Conservation (phyloP, 306 rosid species). For the Rosa multiflora region DNA sequence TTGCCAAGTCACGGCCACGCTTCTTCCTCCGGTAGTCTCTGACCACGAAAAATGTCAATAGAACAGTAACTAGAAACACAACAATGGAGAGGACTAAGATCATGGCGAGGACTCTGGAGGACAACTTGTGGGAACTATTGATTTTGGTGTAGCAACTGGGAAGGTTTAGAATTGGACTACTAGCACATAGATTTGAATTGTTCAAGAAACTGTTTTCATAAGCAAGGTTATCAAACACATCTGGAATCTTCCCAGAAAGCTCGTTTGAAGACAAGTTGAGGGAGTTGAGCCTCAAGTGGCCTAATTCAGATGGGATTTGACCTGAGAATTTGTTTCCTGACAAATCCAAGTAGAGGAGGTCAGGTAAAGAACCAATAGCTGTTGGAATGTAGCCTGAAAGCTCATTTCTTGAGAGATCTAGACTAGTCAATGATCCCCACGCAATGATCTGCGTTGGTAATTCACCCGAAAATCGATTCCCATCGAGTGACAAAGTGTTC, state of each 20-base stretch:
- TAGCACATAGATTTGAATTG: constrained; percentile 63
- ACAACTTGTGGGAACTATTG: constrained; percentile 30
- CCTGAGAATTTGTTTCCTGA: constrained; percentile 68
- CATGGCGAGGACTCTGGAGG: constrained; percentile 43
- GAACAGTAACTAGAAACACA: constrained; percentile 31
- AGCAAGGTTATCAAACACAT: constrained; percentile 52
- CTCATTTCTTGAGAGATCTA: constrained; percentile 65
- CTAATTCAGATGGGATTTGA: constrained; percentile 61
- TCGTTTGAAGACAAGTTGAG: constrained; percentile 83
- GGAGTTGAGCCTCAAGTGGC: constrained; percentile 45
- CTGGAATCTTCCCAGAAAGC: constrained; percentile 71
- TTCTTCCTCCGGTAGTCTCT: constrained; percentile 34
- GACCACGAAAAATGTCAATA: constrained; percentile 28
- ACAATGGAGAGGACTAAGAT: constrained; percentile 27
- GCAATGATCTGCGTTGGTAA: constrained; percentile 58
- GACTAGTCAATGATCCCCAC: constrained; percentile 54
- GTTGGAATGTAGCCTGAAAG: constrained; percentile 65
- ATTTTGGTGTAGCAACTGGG: constrained; percentile 42
- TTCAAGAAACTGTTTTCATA: constrained; percentile 61
- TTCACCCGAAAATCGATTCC: constrained; percentile 65
- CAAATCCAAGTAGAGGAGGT: constrained; percentile 63
- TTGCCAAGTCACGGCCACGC: constrained; percentile 32
- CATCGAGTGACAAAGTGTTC: constrained; percentile 48
- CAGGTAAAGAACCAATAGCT: constrained; percentile 48
- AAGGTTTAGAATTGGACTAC: constrained; percentile 32